These are phyloP conservation scores for Bertia moriformis DNA, from an alignment of 2,329 filamentous ascomycete species.

Conservation along the genomic window DNA sequence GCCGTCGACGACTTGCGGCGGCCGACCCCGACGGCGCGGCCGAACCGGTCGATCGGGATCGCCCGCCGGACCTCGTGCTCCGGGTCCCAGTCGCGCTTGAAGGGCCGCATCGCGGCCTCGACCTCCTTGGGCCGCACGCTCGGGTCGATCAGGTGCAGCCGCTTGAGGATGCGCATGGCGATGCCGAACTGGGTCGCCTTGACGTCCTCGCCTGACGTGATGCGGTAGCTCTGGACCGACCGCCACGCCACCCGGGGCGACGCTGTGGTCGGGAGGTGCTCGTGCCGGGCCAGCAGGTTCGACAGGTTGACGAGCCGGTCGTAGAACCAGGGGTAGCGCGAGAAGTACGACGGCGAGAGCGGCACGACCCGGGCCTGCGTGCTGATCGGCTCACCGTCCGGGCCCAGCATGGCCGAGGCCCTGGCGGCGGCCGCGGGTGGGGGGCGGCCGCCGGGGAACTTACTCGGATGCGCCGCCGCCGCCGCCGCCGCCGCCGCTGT, in stretches of 20 bases:
- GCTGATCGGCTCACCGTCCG: slow-evolving; percentile 11
- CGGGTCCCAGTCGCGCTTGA: slow-evolving; percentile 63
- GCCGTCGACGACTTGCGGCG: slow-evolving; percentile 78
- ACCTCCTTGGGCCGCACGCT: slow-evolving; percentile 61
- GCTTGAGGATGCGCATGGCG: slow-evolving; percentile 61
- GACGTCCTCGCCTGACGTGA: slow-evolving; percentile 55
- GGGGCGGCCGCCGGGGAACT: too few species aligned
- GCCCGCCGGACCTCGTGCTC: slow-evolving; percentile 48
- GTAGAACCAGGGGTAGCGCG: slow-evolving; percentile 69
- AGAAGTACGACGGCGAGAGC: slow-evolving; percentile 86
- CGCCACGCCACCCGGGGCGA: slow-evolving; percentile 64
- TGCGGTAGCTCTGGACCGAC: slow-evolving; percentile 61
- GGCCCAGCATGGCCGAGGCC: too few species aligned
- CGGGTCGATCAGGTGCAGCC: slow-evolving; percentile 75
- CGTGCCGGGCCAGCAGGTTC: slow-evolving; percentile 56
- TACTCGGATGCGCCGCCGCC: slow-evolving; percentile 5
- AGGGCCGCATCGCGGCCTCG: slow-evolving; percentile 45
- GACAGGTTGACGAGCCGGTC: slow-evolving; percentile 68
- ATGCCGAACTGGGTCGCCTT: slow-evolving; percentile 65
- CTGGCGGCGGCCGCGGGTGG: slow-evolving; percentile 3
- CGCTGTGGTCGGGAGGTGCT: slow-evolving; percentile 55
- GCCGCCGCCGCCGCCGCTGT: slow-evolving; percentile 5
- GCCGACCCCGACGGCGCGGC: slow-evolving; percentile 67
- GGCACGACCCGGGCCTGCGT: slow-evolving; percentile 62
- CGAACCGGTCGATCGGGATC: slow-evolving; percentile 59